phyloP scores from a whole-genome alignment of 1,284 basidiomycete species.

The Tremellales sp. region DNA sequence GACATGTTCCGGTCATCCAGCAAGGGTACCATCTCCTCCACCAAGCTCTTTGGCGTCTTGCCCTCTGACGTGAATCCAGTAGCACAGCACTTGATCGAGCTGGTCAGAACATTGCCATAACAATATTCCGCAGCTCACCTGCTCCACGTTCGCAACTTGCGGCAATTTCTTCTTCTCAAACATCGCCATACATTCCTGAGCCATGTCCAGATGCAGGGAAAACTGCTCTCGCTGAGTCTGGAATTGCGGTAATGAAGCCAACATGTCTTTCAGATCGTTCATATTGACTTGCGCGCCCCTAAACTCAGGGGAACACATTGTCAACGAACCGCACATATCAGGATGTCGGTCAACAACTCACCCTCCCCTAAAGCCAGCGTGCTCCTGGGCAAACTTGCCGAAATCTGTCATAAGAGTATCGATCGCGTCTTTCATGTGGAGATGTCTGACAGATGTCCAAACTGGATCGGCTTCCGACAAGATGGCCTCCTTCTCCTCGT shows the following conservation, averaged over 20 bases:
- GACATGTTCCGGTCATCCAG: slow-evolving; percentile 77
- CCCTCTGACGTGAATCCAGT: slow-evolving; percentile 85
- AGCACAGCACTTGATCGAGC: slow-evolving; percentile 66
- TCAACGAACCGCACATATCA: background rate
- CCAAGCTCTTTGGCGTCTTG: slow-evolving; percentile 83
- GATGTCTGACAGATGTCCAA: slow-evolving; percentile 88
- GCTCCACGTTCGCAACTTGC: slow-evolving; percentile 85
- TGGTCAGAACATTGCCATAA: background rate
- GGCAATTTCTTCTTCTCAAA: slow-evolving; percentile 87
- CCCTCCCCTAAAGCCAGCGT: slow-evolving; percentile 82
- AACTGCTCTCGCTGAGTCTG: slow-evolving; percentile 94
- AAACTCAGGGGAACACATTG: slow-evolving; percentile 7
- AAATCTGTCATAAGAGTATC: slow-evolving; percentile 94
- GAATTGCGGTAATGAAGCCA: slow-evolving; percentile 90
- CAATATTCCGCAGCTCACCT: slow-evolving; percentile 57
- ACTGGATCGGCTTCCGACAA: slow-evolving; percentile 83
- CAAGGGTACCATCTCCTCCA: slow-evolving; percentile 98
- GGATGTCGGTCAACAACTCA: slow-evolving; percentile 18
- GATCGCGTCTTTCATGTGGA: slow-evolving; percentile 98
- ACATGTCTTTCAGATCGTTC: slow-evolving; percentile 99
- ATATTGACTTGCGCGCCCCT: slow-evolving; percentile 71
- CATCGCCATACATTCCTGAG: slow-evolving; percentile 91
- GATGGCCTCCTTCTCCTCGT: slow-evolving; percentile 80
- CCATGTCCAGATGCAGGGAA: slow-evolving; percentile 94
- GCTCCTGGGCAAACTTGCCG: slow-evolving; percentile 86